Percentiles rank a stretch among this genome's conserved stretches.
These are phyloP conservation scores for Talaromyces sp. DNA, from an alignment of 2,329 filamentous ascomycete genomes.

Conservation along the genomic window DNA sequence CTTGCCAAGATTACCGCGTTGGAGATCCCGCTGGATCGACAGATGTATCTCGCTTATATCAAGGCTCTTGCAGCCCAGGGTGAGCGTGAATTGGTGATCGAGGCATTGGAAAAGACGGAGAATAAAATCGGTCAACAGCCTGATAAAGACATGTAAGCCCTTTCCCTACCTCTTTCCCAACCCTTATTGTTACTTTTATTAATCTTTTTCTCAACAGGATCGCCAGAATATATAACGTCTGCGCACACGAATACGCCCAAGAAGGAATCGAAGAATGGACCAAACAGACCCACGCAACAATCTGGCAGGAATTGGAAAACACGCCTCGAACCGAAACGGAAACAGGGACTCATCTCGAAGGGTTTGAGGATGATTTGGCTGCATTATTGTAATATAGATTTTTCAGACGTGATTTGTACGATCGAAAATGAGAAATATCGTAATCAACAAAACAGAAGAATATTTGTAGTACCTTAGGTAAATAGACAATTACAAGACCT, in stretches of 20 bases:
- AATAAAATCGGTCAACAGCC: conserved; percentile 61
- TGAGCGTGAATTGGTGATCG: conserved; percentile 62
- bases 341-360: conserved; percentile 29
- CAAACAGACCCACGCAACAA: conserved; percentile 58
- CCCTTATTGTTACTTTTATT: neutral
- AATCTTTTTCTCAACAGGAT: conserved; percentile 60
- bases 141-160: conserved; percentile 62
- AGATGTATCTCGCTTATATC: conserved; percentile 71
- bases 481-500: too few relatives aligned
- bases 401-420: neutral
- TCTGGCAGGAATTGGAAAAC: conserved; percentile 63
- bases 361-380: conserved; percentile 17
- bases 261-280: conserved; percentile 70
- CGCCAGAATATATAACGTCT: conserved; percentile 69
- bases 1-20: conserved; percentile 57
- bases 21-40: conserved; percentile 70
- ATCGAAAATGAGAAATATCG: neutral
- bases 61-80: conserved; percentile 70
- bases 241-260: conserved; percentile 62
- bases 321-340: conserved; percentile 29
- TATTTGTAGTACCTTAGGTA: too few relatives aligned
- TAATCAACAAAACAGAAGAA: neutral
- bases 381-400: neutral
- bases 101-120: conserved; percentile 62
- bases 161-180: neutral